Percentiles rank a stretch among this genome's conserved stretches.
These are phyloP conservation scores for Backusella westeae DNA, from an alignment of 192 early-diverging fungal species.

Conservation along the genomic window DNA sequence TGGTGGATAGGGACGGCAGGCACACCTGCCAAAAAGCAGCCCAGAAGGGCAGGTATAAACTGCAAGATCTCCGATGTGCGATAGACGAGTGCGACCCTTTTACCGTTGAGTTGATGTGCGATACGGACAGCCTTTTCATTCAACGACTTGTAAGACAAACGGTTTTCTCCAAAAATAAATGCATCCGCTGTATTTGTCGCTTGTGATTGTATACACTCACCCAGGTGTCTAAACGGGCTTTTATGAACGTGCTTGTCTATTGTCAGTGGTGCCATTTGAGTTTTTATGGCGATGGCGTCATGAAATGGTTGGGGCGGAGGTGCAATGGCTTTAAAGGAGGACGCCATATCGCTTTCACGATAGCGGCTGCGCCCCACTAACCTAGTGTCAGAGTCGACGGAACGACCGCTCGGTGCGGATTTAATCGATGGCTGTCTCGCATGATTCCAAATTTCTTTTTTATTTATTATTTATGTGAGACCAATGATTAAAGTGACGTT, in stretches of 20 bases:
- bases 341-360: constrained; percentile 21
- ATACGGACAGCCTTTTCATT: constrained; percentile 66
- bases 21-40: constrained; percentile 77
- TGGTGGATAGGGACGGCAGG: constrained; percentile 79
- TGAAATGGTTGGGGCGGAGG: constrained; percentile 23
- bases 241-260: constrained; percentile 32
- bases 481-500: neutral
- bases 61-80: constrained; percentile 77
- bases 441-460: neutral
- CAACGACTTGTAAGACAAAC: constrained; percentile 68
- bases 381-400: neutral
- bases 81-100: constrained; percentile 66
- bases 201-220: constrained; percentile 63
- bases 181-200: constrained; percentile 45
- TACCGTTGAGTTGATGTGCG: constrained; percentile 56
- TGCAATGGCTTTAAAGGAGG: constrained; percentile 30
- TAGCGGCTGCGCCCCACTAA: constrained; percentile 20
- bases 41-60: constrained; percentile 71
- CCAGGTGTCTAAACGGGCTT: constrained; percentile 62
- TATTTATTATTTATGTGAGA: neutral
- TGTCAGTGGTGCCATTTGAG: constrained; percentile 54
- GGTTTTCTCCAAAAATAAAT: neutral
- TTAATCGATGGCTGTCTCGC: neutral
- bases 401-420: neutral
- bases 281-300: constrained; percentile 29